Evolutionary conservation across 23 red algal genomes (phyloP), one percentile per base, ranked within the genome.

Genomic region (Gracilaria gracilis): DNA sequence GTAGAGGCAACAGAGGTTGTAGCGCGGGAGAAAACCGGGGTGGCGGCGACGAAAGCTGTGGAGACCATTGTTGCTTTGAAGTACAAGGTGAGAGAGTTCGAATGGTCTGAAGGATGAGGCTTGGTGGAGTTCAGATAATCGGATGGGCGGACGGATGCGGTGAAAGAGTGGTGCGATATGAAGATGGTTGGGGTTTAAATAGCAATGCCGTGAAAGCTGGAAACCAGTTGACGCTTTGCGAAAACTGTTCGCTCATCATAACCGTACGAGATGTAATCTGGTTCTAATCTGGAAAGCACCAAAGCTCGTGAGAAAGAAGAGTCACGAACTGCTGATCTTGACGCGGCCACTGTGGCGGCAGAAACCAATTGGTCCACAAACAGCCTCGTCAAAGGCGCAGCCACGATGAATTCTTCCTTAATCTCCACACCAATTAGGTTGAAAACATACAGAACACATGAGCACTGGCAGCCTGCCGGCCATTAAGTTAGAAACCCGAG

Each of bases 31-130:
- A 79, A 40, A 28, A 79, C 69, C 9, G 85, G 85, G 33, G 73
- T 89, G 19, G 85, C 85, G 73, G 85, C n/a, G 40, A 89, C 82
- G 48, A 86, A 86, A 16, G 82, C 82, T 61, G 82, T 72, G 82
- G 61, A 70, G 57, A 24, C 39, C 82, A 86, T 86, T 57, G 72
- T 77, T 42, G n/a, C n/a, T n/a, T n/a, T n/a, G n/a, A n/a, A n/a
- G n/a, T n/a, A n/a, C n/a, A n/a, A n/a, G n/a, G n/a, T n/a, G n/a
- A n/a, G n/a, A n/a, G n/a, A n/a, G n/a, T n/a, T n/a, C n/a, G n/a
- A n/a, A n/a, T n/a, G n/a, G n/a, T n/a, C n/a, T n/a, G n/a, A n/a
- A n/a, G n/a, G n/a, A n/a, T n/a, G n/a, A n/a, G n/a, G n/a, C n/a
- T n/a, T n/a, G n/a, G n/a, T n/a, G n/a, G n/a, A n/a, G n/a, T n/a